Evolutionary conservation across 257 asterid genomes (phyloP), one percentile per base, ranked within the genome.

Genomic region (Verbascum thapsus): DNA sequence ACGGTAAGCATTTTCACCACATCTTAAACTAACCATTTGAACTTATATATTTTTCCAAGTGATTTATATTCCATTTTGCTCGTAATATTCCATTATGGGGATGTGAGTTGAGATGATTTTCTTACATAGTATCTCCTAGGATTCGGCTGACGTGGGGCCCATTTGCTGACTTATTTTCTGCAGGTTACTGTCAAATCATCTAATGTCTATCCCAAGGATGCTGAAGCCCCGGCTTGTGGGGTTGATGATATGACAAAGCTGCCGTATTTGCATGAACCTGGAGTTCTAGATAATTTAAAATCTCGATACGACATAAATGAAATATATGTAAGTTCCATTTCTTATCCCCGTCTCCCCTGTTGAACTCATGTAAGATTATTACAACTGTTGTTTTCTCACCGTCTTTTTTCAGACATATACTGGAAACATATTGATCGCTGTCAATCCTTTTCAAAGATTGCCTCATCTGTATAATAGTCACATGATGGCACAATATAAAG

Each of bases 401-500:
- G n/a, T n/a, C 38, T 56, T 49, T 61, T 40, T 80, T 45, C 84
- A 86, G 95, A 86, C 95, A 8, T 86, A 86, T 61, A 83, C 91
- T 50, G 95, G 95, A 67, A 86, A 71, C 65, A 86, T 86, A 76
- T 82, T 86, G 71, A 86, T 86, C 18, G 95, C 91, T 35, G 90
- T 90, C 58, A 87, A 88, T 70, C 96, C 96, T 43, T 88, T 88
- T 60, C 94, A 88, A 94, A 84, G 85, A 74, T 79, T 94, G 78
- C 97, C 95, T 72, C 87, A 83, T 73, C 78, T 88, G 40, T 88
- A 88, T 68, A 84, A 76, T 72, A 85, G 86, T 76, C 99, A 94
- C 77, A 94, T 94, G 99, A 94, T 94, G 99, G 85, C 90, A 53
- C 86, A 88, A 67, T 88, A 85, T 76, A 88, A 88, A 80, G 95